A percentile compares a stretch with the other conserved stretches of the same genome.
These are phyloP conservation scores for Starmera caribaea DNA, from an alignment of 805 yeast species.

Conservation along the genomic window DNA sequence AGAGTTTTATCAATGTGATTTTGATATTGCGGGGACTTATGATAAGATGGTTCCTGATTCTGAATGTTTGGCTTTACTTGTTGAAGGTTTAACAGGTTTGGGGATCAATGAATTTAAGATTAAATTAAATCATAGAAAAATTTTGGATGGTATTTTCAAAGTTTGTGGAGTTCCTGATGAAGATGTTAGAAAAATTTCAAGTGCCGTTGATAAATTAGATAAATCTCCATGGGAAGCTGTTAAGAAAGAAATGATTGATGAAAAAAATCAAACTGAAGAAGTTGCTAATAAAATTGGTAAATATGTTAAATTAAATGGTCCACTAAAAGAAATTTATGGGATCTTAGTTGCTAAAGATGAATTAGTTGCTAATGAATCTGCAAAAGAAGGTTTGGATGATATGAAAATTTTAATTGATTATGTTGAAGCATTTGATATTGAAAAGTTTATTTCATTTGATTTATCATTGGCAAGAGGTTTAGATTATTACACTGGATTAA, in stretches of 20 bases:
- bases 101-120: slow-evolving; percentile 87
- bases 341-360: slow-evolving; percentile 46
- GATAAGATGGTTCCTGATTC: slow-evolving; percentile 97
- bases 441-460: slow-evolving; percentile 67
- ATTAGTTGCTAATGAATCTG: slow-evolving; percentile 57
- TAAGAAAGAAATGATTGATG: slow-evolving; percentile 82
- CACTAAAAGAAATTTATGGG: slow-evolving; percentile 51
- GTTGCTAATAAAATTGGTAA: slow-evolving; percentile 92
- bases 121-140: slow-evolving; percentile 91
- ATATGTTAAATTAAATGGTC: slow-evolving; percentile 79
- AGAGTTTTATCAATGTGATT: slow-evolving; percentile 98
- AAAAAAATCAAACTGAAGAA: slow-evolving; percentile 82
- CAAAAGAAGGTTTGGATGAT: slow-evolving; percentile 73
- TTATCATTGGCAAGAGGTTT: slow-evolving; percentile 94
- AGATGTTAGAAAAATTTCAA: slow-evolving; percentile 86
- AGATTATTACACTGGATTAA: slow-evolving; percentile 95
- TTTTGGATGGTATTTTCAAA: slow-evolving; percentile 90
- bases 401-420: slow-evolving; percentile 68
- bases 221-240: slow-evolving; percentile 94
- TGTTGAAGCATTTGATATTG: slow-evolving; percentile 74
- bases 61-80: slow-evolving; percentile 71
- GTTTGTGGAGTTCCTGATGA: slow-evolving; percentile 91
- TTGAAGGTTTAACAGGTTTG: slow-evolving; percentile 74
- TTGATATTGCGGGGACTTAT: slow-evolving; percentile 89
- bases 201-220: slow-evolving; percentile 95